Percentiles rank a stretch among this genome's conserved stretches.
Conservation (phyloP, 192 early-diverging fungal genomes). For the Rhizophagus prolifer region DNA sequence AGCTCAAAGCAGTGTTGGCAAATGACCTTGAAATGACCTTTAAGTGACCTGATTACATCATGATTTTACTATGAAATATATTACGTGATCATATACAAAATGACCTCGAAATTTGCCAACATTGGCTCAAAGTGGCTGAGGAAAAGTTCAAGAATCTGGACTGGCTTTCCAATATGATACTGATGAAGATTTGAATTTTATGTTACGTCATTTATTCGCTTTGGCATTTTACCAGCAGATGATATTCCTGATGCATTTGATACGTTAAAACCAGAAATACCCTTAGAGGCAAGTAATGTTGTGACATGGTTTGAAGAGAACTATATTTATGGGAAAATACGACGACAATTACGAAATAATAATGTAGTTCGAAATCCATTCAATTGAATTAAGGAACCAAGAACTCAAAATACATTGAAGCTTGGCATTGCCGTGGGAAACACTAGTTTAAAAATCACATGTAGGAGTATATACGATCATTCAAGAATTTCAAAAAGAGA, state of each 20-base stretch:
- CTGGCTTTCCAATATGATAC: not conserved
- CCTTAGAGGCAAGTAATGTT: too few species aligned
- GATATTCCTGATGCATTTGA: too few species aligned
- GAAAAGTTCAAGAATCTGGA: not conserved
- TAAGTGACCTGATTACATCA: too few species aligned
- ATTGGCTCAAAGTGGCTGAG: not conserved
- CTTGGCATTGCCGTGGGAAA: not conserved
- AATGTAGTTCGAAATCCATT: not conserved
- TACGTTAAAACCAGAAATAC: too few species aligned
- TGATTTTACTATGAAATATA: too few species aligned
- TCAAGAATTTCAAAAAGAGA: conserved; percentile 4
- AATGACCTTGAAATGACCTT: too few species aligned
- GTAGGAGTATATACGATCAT: not conserved
- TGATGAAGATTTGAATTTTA: not conserved
- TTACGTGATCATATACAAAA: too few species aligned
- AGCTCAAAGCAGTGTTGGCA: too few species aligned
- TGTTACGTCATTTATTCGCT: not conserved
- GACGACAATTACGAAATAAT: not conserved
- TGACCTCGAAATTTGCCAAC: too few species aligned
- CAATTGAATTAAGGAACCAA: not conserved
- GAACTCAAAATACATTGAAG: conserved; percentile 14
- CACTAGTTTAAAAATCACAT: not conserved
- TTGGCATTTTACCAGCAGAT: too few species aligned
- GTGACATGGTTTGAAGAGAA: too few species aligned
- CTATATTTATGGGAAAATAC: not conserved